phyloP scores from a whole-genome alignment of 305 asterid species.

The Withania somnifera region DNA sequence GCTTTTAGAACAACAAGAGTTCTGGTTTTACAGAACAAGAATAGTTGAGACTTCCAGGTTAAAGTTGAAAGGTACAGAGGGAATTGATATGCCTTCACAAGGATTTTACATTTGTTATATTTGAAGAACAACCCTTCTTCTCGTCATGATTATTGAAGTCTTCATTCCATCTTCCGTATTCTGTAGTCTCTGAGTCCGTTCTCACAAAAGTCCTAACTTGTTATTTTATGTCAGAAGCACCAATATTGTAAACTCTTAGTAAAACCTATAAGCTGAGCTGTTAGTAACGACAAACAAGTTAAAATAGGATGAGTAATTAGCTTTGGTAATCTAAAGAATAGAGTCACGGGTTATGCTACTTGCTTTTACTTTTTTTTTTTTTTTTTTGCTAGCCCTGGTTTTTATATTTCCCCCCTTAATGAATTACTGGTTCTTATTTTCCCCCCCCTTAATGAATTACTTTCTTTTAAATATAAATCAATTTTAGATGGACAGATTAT shows the following conservation, averaged over 20 bases:
- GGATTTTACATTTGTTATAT: neutral
- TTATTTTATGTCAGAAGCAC: neutral
- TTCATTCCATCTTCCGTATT: neutral
- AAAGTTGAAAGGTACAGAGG: neutral
- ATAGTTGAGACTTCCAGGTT: neutral
- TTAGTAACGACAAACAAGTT: neutral
- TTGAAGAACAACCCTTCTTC: neutral
- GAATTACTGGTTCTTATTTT: too few species aligned
- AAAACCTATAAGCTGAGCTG: neutral
- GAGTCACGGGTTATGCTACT: neutral
- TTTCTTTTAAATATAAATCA: neutral
- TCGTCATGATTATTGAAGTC: neutral
- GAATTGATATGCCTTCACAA: neutral
- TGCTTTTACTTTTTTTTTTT: conserved; percentile 4
- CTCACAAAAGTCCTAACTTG: neutral
- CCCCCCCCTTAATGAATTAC: neutral
- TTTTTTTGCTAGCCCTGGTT: too few species aligned
- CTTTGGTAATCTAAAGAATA: neutral
- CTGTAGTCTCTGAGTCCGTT: neutral
- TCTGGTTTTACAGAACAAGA: neutral
- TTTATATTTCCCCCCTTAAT: too few species aligned
- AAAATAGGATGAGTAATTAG: neutral
- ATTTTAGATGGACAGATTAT: neutral
- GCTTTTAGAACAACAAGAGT: neutral
- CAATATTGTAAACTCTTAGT: neutral